Percentiles rank a stretch among this genome's conserved stretches.
phyloP scores from a whole-genome alignment of 495 filamentous ascomycete species.

The Podospora pseudopauciseta region DNA sequence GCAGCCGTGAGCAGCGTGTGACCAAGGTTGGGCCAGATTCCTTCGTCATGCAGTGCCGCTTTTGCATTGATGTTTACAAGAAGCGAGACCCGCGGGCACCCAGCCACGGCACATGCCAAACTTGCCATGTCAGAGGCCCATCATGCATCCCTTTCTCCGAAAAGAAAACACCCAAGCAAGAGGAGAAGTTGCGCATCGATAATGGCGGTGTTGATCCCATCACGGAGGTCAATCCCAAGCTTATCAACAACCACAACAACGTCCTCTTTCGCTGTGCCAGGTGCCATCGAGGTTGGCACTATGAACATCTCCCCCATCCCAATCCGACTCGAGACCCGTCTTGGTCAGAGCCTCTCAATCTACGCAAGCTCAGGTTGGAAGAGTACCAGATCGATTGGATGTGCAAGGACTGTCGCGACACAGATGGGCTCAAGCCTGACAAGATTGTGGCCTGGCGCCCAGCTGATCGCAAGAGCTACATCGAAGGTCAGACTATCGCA shows the following conservation, averaged over 20 bases:
- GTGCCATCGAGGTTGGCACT: conserved; percentile 80
- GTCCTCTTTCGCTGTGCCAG: conserved; percentile 75
- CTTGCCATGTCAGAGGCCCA: conserved; percentile 57
- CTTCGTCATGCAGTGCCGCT: conserved; percentile 87
- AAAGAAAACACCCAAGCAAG: conserved; percentile 68
- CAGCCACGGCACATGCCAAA: conserved; percentile 63
- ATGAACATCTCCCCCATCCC: conserved; percentile 66
- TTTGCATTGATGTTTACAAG: conserved; percentile 64
- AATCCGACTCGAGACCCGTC: conserved; percentile 34
- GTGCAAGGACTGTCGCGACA: conserved; percentile 68
- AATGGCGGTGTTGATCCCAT: conserved; percentile 78
- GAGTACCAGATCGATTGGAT: conserved; percentile 67
- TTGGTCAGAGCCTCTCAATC: conserved; percentile 36
- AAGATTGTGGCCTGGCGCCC: conserved; percentile 86
- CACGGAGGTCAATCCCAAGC: conserved; percentile 53
- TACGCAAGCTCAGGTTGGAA: conserved; percentile 36
- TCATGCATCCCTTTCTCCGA: conserved; percentile 65
- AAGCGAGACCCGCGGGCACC: conserved; percentile 68
- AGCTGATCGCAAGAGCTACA: conserved; percentile 47
- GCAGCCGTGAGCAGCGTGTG: conserved; percentile 76
- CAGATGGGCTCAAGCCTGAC: conserved; percentile 56
- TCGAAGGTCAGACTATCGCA: conserved; percentile 41
- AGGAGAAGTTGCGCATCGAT: conserved; percentile 73
- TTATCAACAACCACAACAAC: conserved; percentile 70
- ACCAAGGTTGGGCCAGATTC: conserved; percentile 77